Conservation (phyloP, 2,329 filamentous ascomycete species). For the Pseudogymnoascus sp. region DNA sequence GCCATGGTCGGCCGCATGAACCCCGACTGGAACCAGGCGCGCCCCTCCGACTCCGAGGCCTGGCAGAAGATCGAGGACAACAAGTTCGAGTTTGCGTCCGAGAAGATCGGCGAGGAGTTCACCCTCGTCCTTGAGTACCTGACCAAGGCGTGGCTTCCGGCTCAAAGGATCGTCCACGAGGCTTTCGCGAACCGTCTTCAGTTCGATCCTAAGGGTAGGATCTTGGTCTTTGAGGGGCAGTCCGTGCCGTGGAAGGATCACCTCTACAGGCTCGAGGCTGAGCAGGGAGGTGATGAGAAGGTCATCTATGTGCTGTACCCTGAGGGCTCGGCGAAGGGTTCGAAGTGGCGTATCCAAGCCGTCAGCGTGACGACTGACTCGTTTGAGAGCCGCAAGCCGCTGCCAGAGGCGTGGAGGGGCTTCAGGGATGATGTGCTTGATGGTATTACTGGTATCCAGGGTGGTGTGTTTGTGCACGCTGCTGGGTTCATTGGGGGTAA, state of each 20-base stretch:
- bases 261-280: constrained; percentile 75
- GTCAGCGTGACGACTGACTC: constrained; percentile 79
- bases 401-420: constrained; percentile 88
- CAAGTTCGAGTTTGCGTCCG: constrained; percentile 66
- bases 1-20: constrained; percentile 77
- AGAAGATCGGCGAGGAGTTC: constrained; percentile 85
- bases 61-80: constrained; percentile 71
- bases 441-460: constrained; percentile 56
- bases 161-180: constrained; percentile 65
- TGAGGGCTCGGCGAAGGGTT: constrained; percentile 63
- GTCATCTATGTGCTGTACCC: constrained; percentile 88
- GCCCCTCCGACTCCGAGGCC: constrained; percentile 42
- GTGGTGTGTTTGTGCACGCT: constrained; percentile 88
- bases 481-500: constrained; percentile 95
- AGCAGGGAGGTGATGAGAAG: constrained; percentile 42
- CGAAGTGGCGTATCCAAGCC: constrained; percentile 89
- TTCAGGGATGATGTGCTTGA: constrained; percentile 81
- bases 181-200: constrained; percentile 64
- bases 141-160: constrained; percentile 73
- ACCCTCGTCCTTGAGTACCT: constrained; percentile 71
- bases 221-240: constrained; percentile 70
- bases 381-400: constrained; percentile 83
- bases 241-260: constrained; percentile 95
- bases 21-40: constrained; percentile 66
- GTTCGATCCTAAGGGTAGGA: constrained; percentile 64